phyloP scores from a whole-genome alignment of 148 eudicot genomes.

The Tetragonia tetragonoides region DNA sequence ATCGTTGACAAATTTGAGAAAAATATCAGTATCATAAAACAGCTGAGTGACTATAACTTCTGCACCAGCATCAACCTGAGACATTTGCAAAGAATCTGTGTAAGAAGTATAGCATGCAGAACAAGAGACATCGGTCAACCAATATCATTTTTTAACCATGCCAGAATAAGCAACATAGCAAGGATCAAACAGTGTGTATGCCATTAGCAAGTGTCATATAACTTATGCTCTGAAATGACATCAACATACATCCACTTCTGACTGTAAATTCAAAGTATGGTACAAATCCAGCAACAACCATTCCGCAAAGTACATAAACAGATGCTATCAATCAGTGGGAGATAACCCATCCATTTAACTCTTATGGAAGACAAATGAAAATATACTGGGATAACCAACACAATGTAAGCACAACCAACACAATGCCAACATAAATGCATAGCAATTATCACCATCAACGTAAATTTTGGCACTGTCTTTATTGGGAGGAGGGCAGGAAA shows the following conservation, averaged over 20 bases:
- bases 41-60: slow-evolving; percentile 93
- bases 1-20: slow-evolving; percentile 85
- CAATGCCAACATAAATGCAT: no score
- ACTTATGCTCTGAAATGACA: not conserved
- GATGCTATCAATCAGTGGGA: no score
- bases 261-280: not conserved
- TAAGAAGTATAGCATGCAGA: slow-evolving; percentile 7
- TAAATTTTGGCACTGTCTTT: no score
- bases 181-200: not conserved
- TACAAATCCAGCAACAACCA: not conserved
- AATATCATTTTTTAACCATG: no score
- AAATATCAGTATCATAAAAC: slow-evolving; percentile 85
- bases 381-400: no score
- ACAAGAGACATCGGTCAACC: not conserved
- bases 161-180: no score
- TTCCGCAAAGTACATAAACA: not conserved
- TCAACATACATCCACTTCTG: not conserved
- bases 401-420: no score
- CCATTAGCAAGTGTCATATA: not conserved
- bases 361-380: no score
- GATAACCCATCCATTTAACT: no score
- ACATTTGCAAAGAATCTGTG: slow-evolving; percentile 16
- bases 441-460: no score
- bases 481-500: not conserved
- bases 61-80: slow-evolving; percentile 97